Evolutionary conservation across 805 yeast genomes (phyloP), one percentile per base, ranked within the genome.

Genomic region (Nematodospora valgi): DNA sequence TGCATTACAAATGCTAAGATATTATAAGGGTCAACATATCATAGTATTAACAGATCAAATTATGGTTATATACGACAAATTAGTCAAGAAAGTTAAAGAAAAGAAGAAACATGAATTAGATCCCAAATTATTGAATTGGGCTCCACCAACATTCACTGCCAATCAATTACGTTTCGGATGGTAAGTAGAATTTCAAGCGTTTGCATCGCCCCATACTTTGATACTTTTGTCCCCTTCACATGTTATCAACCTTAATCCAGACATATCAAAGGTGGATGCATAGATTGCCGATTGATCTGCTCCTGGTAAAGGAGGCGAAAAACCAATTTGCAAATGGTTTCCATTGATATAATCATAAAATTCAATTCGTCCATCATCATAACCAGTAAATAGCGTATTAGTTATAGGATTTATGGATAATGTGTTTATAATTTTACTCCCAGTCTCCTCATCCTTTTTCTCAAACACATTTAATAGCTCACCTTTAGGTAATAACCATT

Each of bases 121-220:
- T 49, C 82, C 96, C 0, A 61, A 67, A 1, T 76, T 75, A 49
- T 68, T 93, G 38, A 67, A 71, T 12, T 93, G 99, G 99, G 85
- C 82, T 45, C 98, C 98, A 6, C 98, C 98, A 0, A 83, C 86
- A 62, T 85, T 83, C 56, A 91, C 97, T 3, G 96, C 97, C 16
- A 89, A 95, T 35, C 98, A 93, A 67, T 68, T 93, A 51, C 72
- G 97, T 49, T 93, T 93, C 62, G 97, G 96, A 3, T 89, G 97
- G 96, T 89, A 61, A 62, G 9, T n/a, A n/a, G n/a, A n/a, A n/a
- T 20, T 26, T 23, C 10, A 9, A 27, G 9, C 15, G 6, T 29
- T 11, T n/a, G 24, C 38, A 27, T 49, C 47, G 8, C 52, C 58
- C 91, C 93, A 86, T 1, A 86, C 64, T 53, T 82, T 85, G 25